Conservation (phyloP, 202 grass and related monocot species). For the Alloteropsis angusta region DNA sequence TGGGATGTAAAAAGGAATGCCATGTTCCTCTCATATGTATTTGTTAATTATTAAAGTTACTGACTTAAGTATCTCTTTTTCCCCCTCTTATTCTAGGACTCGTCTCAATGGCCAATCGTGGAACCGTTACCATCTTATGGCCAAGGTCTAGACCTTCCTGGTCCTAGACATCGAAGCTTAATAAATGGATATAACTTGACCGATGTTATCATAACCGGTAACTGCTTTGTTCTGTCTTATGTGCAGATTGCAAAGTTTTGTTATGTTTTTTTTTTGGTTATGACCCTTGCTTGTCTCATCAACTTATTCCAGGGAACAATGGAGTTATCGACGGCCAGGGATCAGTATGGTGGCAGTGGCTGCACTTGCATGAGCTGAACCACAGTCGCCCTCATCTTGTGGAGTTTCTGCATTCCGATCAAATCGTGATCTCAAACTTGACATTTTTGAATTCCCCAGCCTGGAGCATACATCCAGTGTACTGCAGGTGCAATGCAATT, state of each 20-base stretch:
- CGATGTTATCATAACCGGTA: conserved; percentile 84
- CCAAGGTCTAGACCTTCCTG: conserved; percentile 73
- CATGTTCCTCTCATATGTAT: neutral
- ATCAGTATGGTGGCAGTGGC: conserved; percentile 81
- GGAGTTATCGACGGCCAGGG: conserved; percentile 86
- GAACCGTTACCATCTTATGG: conserved; percentile 92
- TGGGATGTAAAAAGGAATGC: neutral
- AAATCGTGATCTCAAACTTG: conserved; percentile 82
- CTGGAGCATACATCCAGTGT: conserved; percentile 89
- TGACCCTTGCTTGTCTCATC: neutral
- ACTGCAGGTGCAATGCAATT: conserved; percentile 53
- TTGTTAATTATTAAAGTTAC: neutral
- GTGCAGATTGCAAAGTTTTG: neutral
- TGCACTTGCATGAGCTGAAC: conserved; percentile 51
- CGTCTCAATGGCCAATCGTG: conserved; percentile 69
- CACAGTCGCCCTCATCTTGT: conserved; percentile 84
- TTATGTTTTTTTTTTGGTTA: neutral
- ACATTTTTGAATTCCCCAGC: conserved; percentile 79
- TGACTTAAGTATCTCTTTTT: neutral
- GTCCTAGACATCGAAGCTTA: conserved; percentile 59
- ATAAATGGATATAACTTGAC: conserved; percentile 79
- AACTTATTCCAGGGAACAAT: conserved; percentile 50
- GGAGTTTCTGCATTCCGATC: conserved; percentile 57
- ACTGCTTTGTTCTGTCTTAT: neutral
- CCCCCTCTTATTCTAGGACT: conserved; percentile 37